Conservation (phyloP, 257 asterid genomes). For the Rehmannia glutinosa region DNA sequence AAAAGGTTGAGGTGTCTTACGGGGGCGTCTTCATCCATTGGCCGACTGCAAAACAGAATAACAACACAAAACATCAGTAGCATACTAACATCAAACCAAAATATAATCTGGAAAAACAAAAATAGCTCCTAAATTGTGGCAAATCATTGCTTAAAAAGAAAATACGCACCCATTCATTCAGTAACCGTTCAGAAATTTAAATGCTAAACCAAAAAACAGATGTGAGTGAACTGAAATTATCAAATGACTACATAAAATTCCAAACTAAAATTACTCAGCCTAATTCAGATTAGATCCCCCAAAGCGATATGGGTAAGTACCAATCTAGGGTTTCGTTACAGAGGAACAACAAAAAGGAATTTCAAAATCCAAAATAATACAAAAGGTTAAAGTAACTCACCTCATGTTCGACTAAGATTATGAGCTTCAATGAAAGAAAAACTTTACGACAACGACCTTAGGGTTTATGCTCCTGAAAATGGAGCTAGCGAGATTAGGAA, state of each 20-base stretch:
- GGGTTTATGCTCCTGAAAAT: constrained; percentile 23
- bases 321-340: constrained; percentile 19
- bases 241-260: not conserved
- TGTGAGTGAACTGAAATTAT: not conserved
- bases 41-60: constrained; percentile 44
- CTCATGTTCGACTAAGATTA: constrained; percentile 31
- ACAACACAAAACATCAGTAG: constrained; percentile 22
- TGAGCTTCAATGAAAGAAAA: not conserved
- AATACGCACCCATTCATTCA: not conserved
- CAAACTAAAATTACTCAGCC: not conserved
- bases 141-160: not conserved
- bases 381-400: constrained; percentile 6
- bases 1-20: constrained; percentile 35
- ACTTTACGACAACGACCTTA: constrained; percentile 4
- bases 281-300: not conserved
- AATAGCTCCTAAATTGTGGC: not conserved
- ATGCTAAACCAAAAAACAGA: too few species aligned
- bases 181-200: not conserved
- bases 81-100: constrained; percentile 2
- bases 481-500: not conserved
- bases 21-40: constrained; percentile 71
- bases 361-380: not conserved
- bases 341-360: not conserved
- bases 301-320: not conserved
- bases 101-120: not conserved